Evolutionary conservation across 805 yeast species (phyloP), one percentile per base, ranked within the genome.

Genomic region (Candida ficus): DNA sequence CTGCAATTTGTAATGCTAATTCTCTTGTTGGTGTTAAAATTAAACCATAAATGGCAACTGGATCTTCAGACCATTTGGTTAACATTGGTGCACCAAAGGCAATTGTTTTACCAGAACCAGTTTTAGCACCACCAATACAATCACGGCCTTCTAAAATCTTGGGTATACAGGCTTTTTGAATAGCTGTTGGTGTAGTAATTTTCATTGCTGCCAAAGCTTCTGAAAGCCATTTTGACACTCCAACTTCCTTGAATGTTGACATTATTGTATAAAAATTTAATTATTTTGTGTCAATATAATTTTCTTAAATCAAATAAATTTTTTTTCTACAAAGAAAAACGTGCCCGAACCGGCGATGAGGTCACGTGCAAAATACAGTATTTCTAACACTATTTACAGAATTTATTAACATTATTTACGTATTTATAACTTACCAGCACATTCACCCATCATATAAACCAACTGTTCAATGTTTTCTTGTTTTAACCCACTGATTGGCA

Each of bases 11-110:
- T 59, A 89, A 68, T 0, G 99, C 99, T 53, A 91, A 71, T 60
- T 93, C 99, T 62, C 99, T 71, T 0, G 91, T 83, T 4, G 99
- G 99, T 0, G 99, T 93, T 42, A 93, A 62, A 1, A 93, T 75
- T 2, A 93, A 66, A 4, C 97, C 99, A 62, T 71, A 93, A 29
- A 93, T 84, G 1, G 97, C 99, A 61, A 75, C 75, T 1, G 99
- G 99, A 59, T 93, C 98, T 49, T 82, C 84, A 0, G 97, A 85
- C 96, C 98, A 93, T 56, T 83, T 73, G 1, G 95, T 78, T 41
- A 93, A 68, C 87, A 93, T 91, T 2, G 99, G 99, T n/a, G 88
- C 95, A 1, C 91, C 98, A 71, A 93, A 93, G 1, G 98, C 96
- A 18, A 93, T 80, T 2, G 99, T 93, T 60, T 93, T 93, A 75